phyloP scores from a whole-genome alignment of 768 basidiomycete genomes.

The Leccinum pellstonianum region DNA sequence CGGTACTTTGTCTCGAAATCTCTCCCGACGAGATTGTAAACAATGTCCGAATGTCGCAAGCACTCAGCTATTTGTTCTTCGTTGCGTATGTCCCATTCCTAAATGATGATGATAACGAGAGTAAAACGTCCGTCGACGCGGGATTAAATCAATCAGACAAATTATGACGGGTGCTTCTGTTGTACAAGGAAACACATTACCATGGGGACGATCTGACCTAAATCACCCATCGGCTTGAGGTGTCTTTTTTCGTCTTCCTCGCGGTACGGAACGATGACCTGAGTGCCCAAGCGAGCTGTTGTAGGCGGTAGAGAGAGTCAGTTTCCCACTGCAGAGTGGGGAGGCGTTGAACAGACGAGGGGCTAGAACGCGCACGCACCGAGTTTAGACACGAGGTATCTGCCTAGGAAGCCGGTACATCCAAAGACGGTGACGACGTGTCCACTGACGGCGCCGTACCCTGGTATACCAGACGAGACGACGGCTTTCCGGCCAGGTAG shows the following conservation, averaged over 20 bases:
- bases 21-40: slow-evolving; percentile 93
- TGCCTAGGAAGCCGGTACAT: slow-evolving; percentile 90
- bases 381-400: slow-evolving; percentile 92
- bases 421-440: slow-evolving; percentile 97
- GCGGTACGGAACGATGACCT: slow-evolving; percentile 92
- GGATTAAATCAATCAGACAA: slow-evolving; percentile 27
- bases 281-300: slow-evolving; percentile 87
- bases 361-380: slow-evolving; percentile 46
- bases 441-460: slow-evolving; percentile 84
- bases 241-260: slow-evolving; percentile 91
- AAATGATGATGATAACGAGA: slow-evolving; percentile 4
- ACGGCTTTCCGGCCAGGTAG: slow-evolving; percentile 62
- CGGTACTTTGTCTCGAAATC: slow-evolving; percentile 93
- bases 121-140: background rate
- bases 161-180: slow-evolving; percentile 11
- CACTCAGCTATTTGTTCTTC: slow-evolving; percentile 92
- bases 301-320: background rate
- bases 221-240: slow-evolving; percentile 91
- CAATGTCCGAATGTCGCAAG: slow-evolving; percentile 90
- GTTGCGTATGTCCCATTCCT: slow-evolving; percentile 97
- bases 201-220: slow-evolving; percentile 95
- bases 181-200: slow-evolving; percentile 43
- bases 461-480: slow-evolving; percentile 74
- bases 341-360: too few relatives aligned
- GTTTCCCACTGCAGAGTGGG: background rate